These are phyloP conservation scores for Syzygium grande DNA, from an alignment of 345 rosid species.

Conservation along the genomic window DNA sequence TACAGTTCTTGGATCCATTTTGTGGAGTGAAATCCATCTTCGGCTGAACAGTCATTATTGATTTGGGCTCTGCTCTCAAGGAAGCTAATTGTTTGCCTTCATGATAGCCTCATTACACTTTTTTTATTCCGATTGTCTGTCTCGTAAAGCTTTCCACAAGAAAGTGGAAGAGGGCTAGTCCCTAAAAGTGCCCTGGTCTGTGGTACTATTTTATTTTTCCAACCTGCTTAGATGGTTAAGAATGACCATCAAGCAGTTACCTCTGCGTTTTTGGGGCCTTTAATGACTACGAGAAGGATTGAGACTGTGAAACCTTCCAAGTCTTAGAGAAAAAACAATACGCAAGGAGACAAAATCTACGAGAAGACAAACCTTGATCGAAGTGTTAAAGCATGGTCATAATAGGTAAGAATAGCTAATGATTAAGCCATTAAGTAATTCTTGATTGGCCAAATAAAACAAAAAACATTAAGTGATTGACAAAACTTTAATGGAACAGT, in stretches of 20 bases:
- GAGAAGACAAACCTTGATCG: neutral
- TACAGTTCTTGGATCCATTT: neutral
- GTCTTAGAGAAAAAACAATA: neutral
- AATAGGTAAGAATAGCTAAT: neutral
- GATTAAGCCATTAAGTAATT: neutral
- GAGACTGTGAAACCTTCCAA: neutral
- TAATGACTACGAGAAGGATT: neutral
- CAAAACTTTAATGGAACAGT: neutral
- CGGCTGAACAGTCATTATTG: neutral
- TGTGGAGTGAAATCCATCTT: neutral
- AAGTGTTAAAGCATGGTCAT: neutral
- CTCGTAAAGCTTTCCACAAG: neutral
- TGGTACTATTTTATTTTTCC: neutral
- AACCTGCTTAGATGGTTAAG: neutral
- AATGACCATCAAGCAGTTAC: neutral
- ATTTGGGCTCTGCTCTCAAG: no score
- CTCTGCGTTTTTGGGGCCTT: neutral
- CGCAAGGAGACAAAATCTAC: neutral
- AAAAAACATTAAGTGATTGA: neutral
- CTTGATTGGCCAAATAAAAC: neutral
- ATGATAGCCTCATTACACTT: neutral
- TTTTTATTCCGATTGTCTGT: neutral
- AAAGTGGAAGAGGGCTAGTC: neutral
- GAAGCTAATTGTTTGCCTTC: neutral
- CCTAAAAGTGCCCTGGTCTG: neutral